Percentiles rank a stretch among this genome's conserved stretches.
These are phyloP conservation scores for Hymenoscyphus linearis DNA, from an alignment of 2,329 filamentous ascomycete genomes.

Conservation along the genomic window DNA sequence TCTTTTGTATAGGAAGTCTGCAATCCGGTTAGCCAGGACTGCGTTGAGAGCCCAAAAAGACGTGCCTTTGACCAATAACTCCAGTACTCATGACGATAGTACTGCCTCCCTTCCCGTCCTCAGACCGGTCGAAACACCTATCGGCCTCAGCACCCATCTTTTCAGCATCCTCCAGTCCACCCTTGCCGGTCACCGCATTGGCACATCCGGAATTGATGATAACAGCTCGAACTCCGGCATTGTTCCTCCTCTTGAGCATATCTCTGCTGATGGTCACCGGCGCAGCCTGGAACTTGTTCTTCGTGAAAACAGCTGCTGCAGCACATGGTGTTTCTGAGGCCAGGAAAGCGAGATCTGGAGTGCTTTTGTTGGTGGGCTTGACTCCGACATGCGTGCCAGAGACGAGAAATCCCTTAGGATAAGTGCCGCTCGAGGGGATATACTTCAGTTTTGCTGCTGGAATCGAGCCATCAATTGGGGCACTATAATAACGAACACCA, in stretches of 20 bases:
- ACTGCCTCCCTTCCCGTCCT: constrained; percentile 44
- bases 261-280: constrained; percentile 81
- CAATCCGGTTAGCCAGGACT: constrained; percentile 13
- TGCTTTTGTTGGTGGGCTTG: constrained; percentile 85
- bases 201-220: constrained; percentile 95
- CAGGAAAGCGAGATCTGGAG: constrained; percentile 85
- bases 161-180: constrained; percentile 81
- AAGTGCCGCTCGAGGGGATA: constrained; percentile 76
- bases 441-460: constrained; percentile 85
- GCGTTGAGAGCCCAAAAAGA: constrained; percentile 1
- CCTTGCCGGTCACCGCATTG: constrained; percentile 91
- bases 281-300: constrained; percentile 96
- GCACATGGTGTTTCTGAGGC: constrained; percentile 81
- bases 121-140: constrained; percentile 47
- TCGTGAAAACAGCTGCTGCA: constrained; percentile 90
- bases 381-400: constrained; percentile 89
- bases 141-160: constrained; percentile 80
- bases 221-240: constrained; percentile 70
- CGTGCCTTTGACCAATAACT: constrained; percentile 84
- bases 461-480: constrained; percentile 52
- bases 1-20: constrained; percentile 85
- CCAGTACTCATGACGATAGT: constrained; percentile 99
- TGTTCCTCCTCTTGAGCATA: constrained; percentile 60
- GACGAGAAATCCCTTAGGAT: constrained; percentile 83
- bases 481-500: constrained; percentile 48